Base-by-base conservation (phyloP, 129 eudicot genomes). In the Ambrosia artemisiifolia region DNA sequence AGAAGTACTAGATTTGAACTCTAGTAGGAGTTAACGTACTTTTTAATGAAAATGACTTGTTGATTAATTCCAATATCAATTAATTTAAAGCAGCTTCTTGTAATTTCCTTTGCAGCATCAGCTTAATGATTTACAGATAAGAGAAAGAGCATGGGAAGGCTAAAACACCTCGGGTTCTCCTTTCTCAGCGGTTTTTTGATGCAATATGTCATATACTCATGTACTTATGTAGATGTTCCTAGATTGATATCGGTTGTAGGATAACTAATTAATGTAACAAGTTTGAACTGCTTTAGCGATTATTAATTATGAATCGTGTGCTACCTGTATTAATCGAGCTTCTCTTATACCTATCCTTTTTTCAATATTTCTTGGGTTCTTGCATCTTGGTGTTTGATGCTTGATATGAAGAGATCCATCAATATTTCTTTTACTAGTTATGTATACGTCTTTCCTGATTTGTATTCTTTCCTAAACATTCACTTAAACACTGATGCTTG, bases 91-190 rank as follows among this genome's bases (percentile, higher is more conserved):
- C 14, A 49, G 48, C 33, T 77, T 35, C 65, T 5, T 38, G 4
- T 35, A n/a, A 62, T 78, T 61, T 42, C 40, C 38, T 63, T 69
- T 70, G 66, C 76, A 78, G 81, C 76, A 70, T 70, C 59, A 62
- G 9, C 30, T 8, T 17, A 17, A 78, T 53, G 76, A 63, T 44
- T 53, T 49, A 12, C 76, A 70, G 64, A 42, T 38, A 62, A 49
- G 50, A 28, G 71, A 64, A 61, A 62, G 70, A 69, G 46, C 59
- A 50, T 77, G 65, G 65, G 75, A 77, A 61, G 81, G 65, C 33
- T 49, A 61, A 64, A 36, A n/a, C 70, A 49, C 4, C 50, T 70
- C 70, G 65, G 76, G 62, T 64, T 74, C 59, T 67, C 68, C 60
- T 57, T 75, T 54, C 74, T 30, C 57, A 75, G 56, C 43, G 44